Evolutionary conservation across 768 basidiomycete genomes (phyloP).

Genomic region (Mycena floridula): DNA sequence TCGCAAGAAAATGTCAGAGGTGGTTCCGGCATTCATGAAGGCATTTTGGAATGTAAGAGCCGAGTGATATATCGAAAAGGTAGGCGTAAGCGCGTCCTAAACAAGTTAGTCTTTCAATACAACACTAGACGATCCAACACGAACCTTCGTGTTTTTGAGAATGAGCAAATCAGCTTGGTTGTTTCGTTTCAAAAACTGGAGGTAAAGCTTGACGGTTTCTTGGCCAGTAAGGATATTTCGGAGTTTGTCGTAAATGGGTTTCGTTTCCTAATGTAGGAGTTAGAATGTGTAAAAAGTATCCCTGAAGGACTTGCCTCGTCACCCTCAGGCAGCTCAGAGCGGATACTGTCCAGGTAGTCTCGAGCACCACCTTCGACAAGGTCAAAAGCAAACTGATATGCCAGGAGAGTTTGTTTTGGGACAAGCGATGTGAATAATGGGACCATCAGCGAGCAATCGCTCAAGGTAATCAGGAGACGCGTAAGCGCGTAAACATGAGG

Average conservation of each 20-base stretch:
- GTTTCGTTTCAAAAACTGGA: constrained; percentile 93
- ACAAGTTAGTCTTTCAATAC: constrained; percentile 5
- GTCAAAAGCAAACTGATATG: constrained; percentile 96
- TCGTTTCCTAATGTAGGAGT: constrained; percentile 41
- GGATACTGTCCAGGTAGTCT: constrained; percentile 80
- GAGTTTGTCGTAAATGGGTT: constrained; percentile 65
- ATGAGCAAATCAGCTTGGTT: constrained; percentile 91
- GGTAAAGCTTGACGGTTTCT: constrained; percentile 87
- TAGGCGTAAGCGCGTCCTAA: constrained; percentile 85
- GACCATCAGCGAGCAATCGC: constrained; percentile 73
- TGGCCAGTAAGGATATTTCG: constrained; percentile 84
- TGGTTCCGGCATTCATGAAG: constrained; percentile 97
- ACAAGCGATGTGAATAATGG: constrained; percentile 69
- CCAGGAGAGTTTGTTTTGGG: constrained; percentile 64
- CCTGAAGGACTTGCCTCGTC: constrained; percentile 40
- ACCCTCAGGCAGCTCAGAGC: constrained; percentile 62
- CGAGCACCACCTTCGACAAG: constrained; percentile 90
- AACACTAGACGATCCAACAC: not conserved
- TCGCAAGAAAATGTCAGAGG: constrained; percentile 87
- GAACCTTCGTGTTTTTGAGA: constrained; percentile 87
- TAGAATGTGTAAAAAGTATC: constrained; percentile 2
- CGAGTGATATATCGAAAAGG: constrained; percentile 96
- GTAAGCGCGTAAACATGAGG: constrained; percentile 78
- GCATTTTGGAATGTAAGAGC: constrained; percentile 96
- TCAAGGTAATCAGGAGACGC: constrained; percentile 84